These are phyloP conservation scores for Russula foetens DNA, from an alignment of 768 basidiomycete genomes.

Conservation along the genomic window DNA sequence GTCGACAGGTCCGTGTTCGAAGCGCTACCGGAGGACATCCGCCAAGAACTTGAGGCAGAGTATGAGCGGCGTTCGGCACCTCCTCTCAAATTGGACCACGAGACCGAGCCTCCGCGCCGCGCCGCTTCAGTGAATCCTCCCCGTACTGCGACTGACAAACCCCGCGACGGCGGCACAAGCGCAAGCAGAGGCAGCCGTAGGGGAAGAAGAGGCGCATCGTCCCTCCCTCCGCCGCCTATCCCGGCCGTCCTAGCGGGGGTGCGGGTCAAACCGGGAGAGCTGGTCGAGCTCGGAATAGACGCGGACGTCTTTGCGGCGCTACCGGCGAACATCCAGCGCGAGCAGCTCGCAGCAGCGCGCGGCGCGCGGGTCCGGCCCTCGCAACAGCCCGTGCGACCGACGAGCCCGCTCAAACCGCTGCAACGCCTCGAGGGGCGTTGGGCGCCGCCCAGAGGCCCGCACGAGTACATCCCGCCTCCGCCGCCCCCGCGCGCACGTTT, in stretches of 20 bases:
- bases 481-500: constrained; percentile 52
- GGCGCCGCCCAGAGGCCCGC: constrained; percentile 29
- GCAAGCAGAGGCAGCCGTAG: not conserved
- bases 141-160: not conserved
- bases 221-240: constrained; percentile 27
- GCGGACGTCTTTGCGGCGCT: constrained; percentile 58
- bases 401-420: constrained; percentile 38
- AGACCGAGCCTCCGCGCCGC: constrained; percentile 6
- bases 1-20: constrained; percentile 63
- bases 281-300: constrained; percentile 63
- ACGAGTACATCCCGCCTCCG: constrained; percentile 33
- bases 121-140: constrained; percentile 5
- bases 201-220: constrained; percentile 29
- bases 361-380: constrained; percentile 30
- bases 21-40: constrained; percentile 61
- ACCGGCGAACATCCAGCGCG: constrained; percentile 60
- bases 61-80: constrained; percentile 50
- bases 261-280: constrained; percentile 46
- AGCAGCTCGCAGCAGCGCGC: constrained; percentile 59
- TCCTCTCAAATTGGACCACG: constrained; percentile 26
- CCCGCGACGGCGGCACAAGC: constrained; percentile 12
- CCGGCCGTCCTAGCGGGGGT: constrained; percentile 19
- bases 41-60: constrained; percentile 58
- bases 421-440: constrained; percentile 33
- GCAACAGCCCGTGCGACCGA: constrained; percentile 4